Conservation (phyloP, 1,139 yeast genomes). For the Petasospora fabianii region DNA sequence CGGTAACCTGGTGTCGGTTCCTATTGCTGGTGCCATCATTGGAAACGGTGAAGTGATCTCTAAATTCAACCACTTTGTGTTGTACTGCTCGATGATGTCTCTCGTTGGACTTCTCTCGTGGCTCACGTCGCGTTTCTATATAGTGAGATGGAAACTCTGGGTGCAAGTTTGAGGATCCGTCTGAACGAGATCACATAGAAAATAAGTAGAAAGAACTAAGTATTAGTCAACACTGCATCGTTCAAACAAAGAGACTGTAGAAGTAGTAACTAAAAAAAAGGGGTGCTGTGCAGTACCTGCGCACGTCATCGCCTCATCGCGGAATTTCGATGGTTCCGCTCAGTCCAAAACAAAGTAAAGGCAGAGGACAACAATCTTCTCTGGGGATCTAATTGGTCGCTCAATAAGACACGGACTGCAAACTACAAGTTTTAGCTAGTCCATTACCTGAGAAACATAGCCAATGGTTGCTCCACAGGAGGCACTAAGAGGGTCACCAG, state of each 20-base stretch:
- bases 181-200: not conserved
- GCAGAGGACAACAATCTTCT: too few species aligned
- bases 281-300: not conserved
- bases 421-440: too few species aligned
- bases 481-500: not conserved
- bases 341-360: too few species aligned
- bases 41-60: conserved; percentile 30
- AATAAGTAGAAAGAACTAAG: too few species aligned
- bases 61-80: conserved; percentile 36
- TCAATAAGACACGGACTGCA: too few species aligned
- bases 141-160: conserved; percentile 33
- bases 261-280: too few species aligned
- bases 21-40: conserved; percentile 49
- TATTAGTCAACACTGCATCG: too few species aligned
- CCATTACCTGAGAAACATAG: too few species aligned
- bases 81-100: conserved; percentile 36
- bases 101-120: conserved; percentile 31
- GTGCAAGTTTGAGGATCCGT: conserved; percentile 10
- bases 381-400: too few species aligned
- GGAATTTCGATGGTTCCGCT: not conserved
- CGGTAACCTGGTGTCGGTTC: conserved; percentile 45
- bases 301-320: not conserved
- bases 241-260: too few species aligned
- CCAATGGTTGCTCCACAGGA: not conserved
- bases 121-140: conserved; percentile 32